These are phyloP conservation scores for Picea sitchensis DNA, from an alignment of 75 land plant genomes.

Conservation along the genomic window DNA sequence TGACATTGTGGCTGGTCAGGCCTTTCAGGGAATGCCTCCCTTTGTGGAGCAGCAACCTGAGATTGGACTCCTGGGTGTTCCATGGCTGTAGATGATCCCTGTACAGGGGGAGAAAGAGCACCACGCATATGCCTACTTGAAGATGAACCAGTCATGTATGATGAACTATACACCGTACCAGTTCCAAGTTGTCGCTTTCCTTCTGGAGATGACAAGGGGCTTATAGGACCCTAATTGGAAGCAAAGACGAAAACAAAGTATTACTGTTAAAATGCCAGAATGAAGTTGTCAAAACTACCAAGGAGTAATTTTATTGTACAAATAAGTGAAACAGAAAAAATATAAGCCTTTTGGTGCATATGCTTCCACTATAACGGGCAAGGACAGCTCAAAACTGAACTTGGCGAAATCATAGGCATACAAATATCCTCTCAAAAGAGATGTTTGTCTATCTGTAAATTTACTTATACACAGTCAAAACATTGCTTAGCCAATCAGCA, in stretches of 20 bases:
- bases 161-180: neutral
- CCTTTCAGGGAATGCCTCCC: slow-evolving; percentile 44
- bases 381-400: too few species aligned
- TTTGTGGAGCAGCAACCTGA: slow-evolving; percentile 24
- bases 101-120: slow-evolving; percentile 5
- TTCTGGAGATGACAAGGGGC: slow-evolving; percentile 10
- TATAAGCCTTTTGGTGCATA: too few species aligned
- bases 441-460: too few species aligned
- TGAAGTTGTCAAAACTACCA: too few species aligned
- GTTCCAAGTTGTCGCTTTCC: neutral
- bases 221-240: slow-evolving; percentile 5
- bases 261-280: too few species aligned
- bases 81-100: slow-evolving; percentile 4
- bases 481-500: too few species aligned
- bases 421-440: too few species aligned
- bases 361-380: too few species aligned
- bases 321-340: too few species aligned
- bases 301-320: too few species aligned
- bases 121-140: neutral
- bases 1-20: slow-evolving; percentile 49
- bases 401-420: too few species aligned
- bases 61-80: neutral
- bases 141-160: neutral
- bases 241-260: neutral
- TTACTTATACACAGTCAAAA: too few species aligned